Percentiles rank a stretch among this genome's conserved stretches.
Evolutionary conservation across 2,329 filamentous ascomycete genomes (phyloP).

Genomic region (Delphinella strobiligena): DNA sequence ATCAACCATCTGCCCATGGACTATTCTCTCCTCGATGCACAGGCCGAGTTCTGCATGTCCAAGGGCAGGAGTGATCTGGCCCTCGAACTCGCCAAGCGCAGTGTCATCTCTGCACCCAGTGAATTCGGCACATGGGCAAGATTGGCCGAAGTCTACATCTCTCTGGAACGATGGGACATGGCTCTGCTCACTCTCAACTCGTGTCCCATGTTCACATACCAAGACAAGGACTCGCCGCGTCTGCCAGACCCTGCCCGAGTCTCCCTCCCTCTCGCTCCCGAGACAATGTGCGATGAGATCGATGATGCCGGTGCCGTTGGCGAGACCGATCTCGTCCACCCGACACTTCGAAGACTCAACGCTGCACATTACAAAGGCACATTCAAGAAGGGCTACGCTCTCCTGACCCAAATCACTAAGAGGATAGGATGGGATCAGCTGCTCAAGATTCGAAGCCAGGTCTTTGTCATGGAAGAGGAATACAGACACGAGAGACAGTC

Average conservation of each 20-base stretch:
- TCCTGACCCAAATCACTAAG: conserved; percentile 88
- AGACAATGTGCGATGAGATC: conserved; percentile 89
- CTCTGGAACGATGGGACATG: conserved; percentile 92
- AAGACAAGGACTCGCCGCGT: conserved; percentile 89
- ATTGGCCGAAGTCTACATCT: conserved; percentile 84
- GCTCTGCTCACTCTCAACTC: conserved; percentile 92
- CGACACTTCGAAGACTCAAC: conserved; percentile 71
- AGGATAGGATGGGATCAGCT: conserved; percentile 98
- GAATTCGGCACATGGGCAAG: conserved; percentile 97
- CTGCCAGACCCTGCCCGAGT: conserved; percentile 90
- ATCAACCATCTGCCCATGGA: conserved; percentile 93
- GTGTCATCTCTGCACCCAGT: conserved; percentile 87
- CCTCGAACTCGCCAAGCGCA: conserved; percentile 83
- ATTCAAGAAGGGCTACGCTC: conserved; percentile 86
- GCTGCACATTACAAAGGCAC: conserved; percentile 88
- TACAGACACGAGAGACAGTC: conserved; percentile 71
- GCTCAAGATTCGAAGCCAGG: conserved; percentile 84
- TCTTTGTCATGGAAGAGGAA: conserved; percentile 99
- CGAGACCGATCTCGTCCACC: conserved; percentile 75
- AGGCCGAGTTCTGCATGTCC: conserved; percentile 79
- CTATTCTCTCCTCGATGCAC: conserved; percentile 88
- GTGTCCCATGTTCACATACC: conserved; percentile 99
- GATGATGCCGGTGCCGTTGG: conserved; percentile 73
- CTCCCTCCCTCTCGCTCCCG: conserved; percentile 71
- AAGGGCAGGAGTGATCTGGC: conserved; percentile 84